A percentile compares a stretch with the other conserved stretches of the same genome.
phyloP scores from a whole-genome alignment of 2,329 filamentous ascomycete species.

The Aspergillus sp. region DNA sequence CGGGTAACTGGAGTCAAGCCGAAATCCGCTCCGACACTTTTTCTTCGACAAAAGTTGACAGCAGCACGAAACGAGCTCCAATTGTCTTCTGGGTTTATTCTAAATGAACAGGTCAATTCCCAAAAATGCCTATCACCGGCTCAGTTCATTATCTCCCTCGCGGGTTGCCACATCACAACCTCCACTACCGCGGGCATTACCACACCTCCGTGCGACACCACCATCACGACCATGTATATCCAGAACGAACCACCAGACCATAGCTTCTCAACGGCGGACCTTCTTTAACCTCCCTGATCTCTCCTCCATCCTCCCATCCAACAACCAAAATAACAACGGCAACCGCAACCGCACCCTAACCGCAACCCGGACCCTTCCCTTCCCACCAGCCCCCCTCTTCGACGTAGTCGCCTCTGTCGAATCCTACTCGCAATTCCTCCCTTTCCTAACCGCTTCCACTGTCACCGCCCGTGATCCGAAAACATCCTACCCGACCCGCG shows the following conservation, averaged over 20 bases:
- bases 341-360: constrained; percentile 56
- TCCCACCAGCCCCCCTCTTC: constrained; percentile 65
- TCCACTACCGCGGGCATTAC: not conserved
- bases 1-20: not conserved
- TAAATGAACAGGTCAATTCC: constrained; percentile 3
- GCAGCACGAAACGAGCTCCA: no score
- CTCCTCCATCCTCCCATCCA: constrained; percentile 20
- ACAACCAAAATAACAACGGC: constrained; percentile 13
- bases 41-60: constrained; percentile 1
- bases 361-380: constrained; percentile 68
- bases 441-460: constrained; percentile 70
- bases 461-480: constrained; percentile 64
- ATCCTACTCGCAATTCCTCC: constrained; percentile 78
- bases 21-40: no score
- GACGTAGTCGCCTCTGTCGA: constrained; percentile 79
- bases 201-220: constrained; percentile 1
- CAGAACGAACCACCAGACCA: constrained; percentile 2
- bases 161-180: not conserved
- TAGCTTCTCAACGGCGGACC: not conserved
- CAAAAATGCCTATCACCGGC: not conserved
- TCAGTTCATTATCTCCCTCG: not conserved
- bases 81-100: not conserved
- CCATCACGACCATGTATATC: constrained; percentile 1
- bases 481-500: constrained; percentile 56
- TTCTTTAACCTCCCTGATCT: constrained; percentile 18